A percentile compares a stretch with the other conserved stretches of the same genome.
Evolutionary conservation across 2,329 filamentous ascomycete genomes (phyloP).

Genomic region (Nemania diffusa): DNA sequence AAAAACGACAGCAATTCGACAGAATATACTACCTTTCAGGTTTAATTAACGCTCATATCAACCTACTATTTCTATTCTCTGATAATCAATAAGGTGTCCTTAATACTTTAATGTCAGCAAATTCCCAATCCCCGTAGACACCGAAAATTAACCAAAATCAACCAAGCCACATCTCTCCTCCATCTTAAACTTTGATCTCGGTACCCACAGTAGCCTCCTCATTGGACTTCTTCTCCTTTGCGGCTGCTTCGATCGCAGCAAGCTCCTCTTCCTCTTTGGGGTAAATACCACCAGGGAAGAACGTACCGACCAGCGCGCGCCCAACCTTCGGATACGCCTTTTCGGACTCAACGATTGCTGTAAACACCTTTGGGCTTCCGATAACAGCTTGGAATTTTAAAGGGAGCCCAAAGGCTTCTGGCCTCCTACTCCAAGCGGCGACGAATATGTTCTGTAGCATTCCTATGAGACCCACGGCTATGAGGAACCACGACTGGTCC

Average conservation of each 20-base stretch:
- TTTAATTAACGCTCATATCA: too few species aligned
- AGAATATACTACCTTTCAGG: too few species aligned
- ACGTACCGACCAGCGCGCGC: background rate
- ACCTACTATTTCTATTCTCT: too few species aligned
- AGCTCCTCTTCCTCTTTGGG: background rate
- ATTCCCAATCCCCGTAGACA: too few species aligned
- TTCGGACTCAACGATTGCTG: background rate
- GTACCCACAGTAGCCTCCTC: background rate
- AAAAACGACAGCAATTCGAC: too few species aligned
- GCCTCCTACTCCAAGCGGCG: background rate
- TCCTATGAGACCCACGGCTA: background rate
- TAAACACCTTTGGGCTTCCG: background rate
- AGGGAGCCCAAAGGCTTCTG: background rate
- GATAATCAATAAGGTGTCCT: too few species aligned
- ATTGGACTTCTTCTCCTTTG: background rate
- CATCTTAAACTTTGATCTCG: too few species aligned
- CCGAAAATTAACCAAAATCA: too few species aligned
- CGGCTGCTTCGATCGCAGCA: background rate
- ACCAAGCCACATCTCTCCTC: too few species aligned
- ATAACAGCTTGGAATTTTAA: background rate
- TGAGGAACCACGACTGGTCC: background rate
- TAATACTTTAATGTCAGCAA: too few species aligned
- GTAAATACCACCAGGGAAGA: background rate
- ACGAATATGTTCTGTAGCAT: background rate
- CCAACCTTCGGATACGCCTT: background rate